These are phyloP conservation scores for Malus sieversii DNA, from an alignment of 306 rosid species.

Conservation along the genomic window DNA sequence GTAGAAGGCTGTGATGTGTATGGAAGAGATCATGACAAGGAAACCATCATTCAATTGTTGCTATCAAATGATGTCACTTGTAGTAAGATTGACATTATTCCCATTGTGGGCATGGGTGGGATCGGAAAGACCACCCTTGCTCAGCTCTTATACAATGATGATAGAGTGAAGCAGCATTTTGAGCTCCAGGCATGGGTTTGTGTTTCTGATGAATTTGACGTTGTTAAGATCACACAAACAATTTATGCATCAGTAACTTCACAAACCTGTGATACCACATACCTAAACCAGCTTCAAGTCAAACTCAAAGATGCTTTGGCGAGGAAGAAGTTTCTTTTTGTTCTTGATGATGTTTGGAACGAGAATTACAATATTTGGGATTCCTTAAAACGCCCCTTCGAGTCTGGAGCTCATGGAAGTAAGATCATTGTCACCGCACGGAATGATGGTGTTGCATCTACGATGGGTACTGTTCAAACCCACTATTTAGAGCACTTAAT, in stretches of 20 bases:
- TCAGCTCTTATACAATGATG: background rate
- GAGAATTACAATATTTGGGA: background rate
- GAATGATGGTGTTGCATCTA: background rate
- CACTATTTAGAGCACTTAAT: too few species aligned
- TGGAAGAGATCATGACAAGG: background rate
- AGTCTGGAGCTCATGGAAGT: background rate
- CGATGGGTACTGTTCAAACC: too few species aligned
- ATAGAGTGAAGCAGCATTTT: background rate
- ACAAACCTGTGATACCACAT: background rate
- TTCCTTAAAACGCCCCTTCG: background rate
- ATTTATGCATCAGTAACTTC: background rate
- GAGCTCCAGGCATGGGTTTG: background rate
- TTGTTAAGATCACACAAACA: background rate
- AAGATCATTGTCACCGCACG: constrained; percentile 3
- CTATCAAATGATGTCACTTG: background rate
- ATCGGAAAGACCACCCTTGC: background rate
- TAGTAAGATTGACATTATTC: background rate
- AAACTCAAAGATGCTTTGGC: background rate
- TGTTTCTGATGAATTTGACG: background rate
- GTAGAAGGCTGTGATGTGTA: background rate
- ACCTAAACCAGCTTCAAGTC: background rate
- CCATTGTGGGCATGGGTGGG: background rate
- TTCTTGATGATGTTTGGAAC: background rate
- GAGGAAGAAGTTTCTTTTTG: background rate
- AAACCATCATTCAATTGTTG: background rate